A percentile compares a stretch with the other conserved stretches of the same genome.
phyloP scores from a whole-genome alignment of 768 basidiomycete genomes.

The Pisolithus marmoratus region DNA sequence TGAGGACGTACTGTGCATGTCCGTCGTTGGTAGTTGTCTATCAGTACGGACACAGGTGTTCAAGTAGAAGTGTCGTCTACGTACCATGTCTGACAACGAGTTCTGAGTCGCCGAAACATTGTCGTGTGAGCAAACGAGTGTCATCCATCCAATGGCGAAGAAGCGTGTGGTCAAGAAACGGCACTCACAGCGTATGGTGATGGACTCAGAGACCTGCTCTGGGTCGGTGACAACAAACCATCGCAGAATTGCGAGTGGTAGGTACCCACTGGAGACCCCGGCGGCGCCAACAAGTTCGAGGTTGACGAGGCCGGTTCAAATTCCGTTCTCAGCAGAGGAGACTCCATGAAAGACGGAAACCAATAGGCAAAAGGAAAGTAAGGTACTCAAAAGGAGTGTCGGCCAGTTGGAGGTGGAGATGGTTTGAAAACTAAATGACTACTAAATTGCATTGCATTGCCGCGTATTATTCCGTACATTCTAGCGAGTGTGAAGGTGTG shows the following conservation, averaged over 20 bases:
- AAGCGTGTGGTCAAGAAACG: neutral
- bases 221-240: constrained; percentile 12
- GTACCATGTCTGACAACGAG: constrained; percentile 22
- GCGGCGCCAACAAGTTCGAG: constrained; percentile 15
- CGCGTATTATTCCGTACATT: neutral
- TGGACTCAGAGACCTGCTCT: constrained; percentile 22
- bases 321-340: constrained; percentile 19
- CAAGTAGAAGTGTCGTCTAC: neutral
- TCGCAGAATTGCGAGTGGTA: constrained; percentile 11
- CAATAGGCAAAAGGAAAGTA: neutral
- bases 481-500: constrained; percentile 4
- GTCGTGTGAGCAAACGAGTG: neutral
- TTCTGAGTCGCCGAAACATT: constrained; percentile 13
- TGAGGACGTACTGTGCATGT: constrained; percentile 32
- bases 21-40: neutral
- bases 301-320: constrained; percentile 23
- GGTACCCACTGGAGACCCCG: constrained; percentile 8
- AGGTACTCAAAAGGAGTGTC: neutral
- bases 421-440: neutral
- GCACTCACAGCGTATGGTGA: constrained; percentile 21
- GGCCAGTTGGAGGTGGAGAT: neutral
- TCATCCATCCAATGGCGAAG: neutral
- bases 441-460: neutral
- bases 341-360: constrained; percentile 17
- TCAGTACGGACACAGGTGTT: too few species aligned